Evolutionary conservation across 805 yeast species (phyloP).

Genomic region (Isabelozyma gotoi): DNA sequence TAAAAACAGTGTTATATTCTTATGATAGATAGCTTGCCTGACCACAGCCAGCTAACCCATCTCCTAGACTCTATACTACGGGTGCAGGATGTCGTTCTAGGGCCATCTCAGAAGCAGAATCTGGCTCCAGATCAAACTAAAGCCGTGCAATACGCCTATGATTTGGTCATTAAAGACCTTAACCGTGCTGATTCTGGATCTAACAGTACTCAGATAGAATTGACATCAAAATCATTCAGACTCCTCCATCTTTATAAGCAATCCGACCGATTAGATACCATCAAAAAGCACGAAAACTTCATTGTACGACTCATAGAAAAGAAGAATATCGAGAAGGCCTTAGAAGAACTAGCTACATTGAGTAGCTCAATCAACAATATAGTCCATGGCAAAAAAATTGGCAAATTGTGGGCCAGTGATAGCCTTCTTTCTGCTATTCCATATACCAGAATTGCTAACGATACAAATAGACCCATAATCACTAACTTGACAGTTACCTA

Average conservation of each 20-base stretch:
- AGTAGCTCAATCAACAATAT: background rate
- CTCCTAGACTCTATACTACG: background rate
- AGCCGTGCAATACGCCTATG: background rate
- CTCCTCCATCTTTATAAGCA: constrained; percentile 5
- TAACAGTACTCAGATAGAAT: background rate
- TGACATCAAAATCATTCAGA: constrained; percentile 9
- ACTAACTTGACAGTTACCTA: constrained; percentile 19
- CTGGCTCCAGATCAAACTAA: background rate
- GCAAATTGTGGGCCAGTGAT: background rate
- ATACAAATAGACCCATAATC: background rate
- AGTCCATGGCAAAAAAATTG: background rate
- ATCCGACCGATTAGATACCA: background rate
- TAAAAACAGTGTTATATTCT: background rate
- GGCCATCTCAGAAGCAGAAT: background rate
- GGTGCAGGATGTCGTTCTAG: background rate
- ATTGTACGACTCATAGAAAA: constrained; percentile 21
- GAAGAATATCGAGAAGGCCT: constrained; percentile 10
- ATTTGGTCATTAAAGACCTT: background rate
- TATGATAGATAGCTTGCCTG: background rate
- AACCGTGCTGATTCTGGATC: background rate
- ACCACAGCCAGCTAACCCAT: background rate
- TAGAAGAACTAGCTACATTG: constrained; percentile 11
- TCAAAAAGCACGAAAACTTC: constrained; percentile 27
- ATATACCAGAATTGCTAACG: constrained; percentile 1
- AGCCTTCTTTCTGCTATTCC: constrained; percentile 7